phyloP scores from a whole-genome alignment of 371 early-diverging fungal genomes.

The Actinomucor elegans region DNA sequence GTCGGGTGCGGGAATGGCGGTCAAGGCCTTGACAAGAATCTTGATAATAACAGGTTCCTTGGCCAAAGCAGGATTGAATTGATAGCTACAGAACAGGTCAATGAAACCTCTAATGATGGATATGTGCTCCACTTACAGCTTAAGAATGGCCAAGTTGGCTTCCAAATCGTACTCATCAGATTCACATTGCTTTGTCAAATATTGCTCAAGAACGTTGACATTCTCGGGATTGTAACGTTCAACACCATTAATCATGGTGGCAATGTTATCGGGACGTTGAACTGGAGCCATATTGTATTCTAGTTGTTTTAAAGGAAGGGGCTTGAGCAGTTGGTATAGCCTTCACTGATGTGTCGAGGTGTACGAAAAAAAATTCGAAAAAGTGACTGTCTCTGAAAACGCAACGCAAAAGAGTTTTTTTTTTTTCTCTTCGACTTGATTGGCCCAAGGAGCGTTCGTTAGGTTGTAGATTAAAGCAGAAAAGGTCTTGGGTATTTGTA shows the following conservation, averaged over 20 bases:
- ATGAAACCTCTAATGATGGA: background rate
- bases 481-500: too few species aligned
- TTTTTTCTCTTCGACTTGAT: too few species aligned
- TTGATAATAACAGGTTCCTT: conserved; percentile 71
- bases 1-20: conserved; percentile 83
- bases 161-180: conserved; percentile 79
- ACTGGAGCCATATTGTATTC: conserved; percentile 11
- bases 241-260: conserved; percentile 74
- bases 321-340: too few species aligned
- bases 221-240: conserved; percentile 92
- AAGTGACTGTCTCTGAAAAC: too few species aligned
- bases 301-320: too few species aligned
- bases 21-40: conserved; percentile 82
- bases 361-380: background rate
- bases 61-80: conserved; percentile 82
- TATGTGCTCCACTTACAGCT: conserved; percentile 61
- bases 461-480: too few species aligned
- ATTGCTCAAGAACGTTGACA: conserved; percentile 76
- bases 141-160: conserved; percentile 89
- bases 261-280: conserved; percentile 75
- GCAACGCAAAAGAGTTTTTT: background rate
- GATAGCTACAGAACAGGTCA: conserved; percentile 60
- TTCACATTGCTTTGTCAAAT: conserved; percentile 77
- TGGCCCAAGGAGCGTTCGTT: too few species aligned
- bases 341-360: too few species aligned